Percentiles rank a stretch among this genome's conserved stretches.
phyloP scores from a whole-genome alignment of 2,329 filamentous ascomycete genomes.

The Chaetothyriales sp. region DNA sequence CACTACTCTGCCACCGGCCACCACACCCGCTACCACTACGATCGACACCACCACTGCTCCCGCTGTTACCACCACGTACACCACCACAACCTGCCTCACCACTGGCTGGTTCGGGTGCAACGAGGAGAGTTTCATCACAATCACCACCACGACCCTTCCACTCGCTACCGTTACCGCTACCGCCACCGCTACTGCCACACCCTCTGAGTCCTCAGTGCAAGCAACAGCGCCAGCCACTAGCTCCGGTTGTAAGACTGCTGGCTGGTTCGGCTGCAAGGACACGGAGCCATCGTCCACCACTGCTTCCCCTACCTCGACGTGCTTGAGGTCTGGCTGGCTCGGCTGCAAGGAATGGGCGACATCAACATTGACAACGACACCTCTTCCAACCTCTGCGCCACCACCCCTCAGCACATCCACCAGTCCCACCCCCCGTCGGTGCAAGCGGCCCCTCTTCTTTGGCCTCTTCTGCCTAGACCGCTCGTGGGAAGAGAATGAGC shows the following conservation, averaged over 20 bases:
- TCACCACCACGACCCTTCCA: slow-evolving; percentile 18
- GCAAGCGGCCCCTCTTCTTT: slow-evolving; percentile 18
- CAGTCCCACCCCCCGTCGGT: slow-evolving; percentile 12
- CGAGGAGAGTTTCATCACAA: slow-evolving; percentile 21
- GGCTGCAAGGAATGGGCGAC: slow-evolving; percentile 18
- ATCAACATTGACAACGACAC: slow-evolving; percentile 2
- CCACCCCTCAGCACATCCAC: slow-evolving; percentile 4
- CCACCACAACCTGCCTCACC: slow-evolving; percentile 26
- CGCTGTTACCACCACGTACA: slow-evolving; percentile 20
- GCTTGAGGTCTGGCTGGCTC: slow-evolving; percentile 35
- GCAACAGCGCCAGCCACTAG: too few relatives aligned
- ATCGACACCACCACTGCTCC: slow-evolving; percentile 16
- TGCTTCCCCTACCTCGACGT: slow-evolving; percentile 8
- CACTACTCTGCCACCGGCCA: slow-evolving; percentile 14
- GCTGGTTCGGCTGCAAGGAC: slow-evolving; percentile 28
- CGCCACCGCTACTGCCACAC: slow-evolving; percentile 20
- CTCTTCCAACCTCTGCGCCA: slow-evolving; percentile 19
- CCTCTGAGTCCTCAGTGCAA: too few relatives aligned
- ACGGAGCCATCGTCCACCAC: slow-evolving; percentile 15
- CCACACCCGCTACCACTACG: slow-evolving; percentile 17
- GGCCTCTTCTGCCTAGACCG: slow-evolving; percentile 18
- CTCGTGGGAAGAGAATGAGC: background rate
- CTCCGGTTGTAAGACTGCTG: slow-evolving; percentile 24
- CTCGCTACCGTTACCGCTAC: slow-evolving; percentile 15
- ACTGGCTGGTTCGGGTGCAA: slow-evolving; percentile 32